These are phyloP conservation scores for Leishmania braziliensis DNA, from an alignment of 208 protist genomes.

Conservation along the genomic window DNA sequence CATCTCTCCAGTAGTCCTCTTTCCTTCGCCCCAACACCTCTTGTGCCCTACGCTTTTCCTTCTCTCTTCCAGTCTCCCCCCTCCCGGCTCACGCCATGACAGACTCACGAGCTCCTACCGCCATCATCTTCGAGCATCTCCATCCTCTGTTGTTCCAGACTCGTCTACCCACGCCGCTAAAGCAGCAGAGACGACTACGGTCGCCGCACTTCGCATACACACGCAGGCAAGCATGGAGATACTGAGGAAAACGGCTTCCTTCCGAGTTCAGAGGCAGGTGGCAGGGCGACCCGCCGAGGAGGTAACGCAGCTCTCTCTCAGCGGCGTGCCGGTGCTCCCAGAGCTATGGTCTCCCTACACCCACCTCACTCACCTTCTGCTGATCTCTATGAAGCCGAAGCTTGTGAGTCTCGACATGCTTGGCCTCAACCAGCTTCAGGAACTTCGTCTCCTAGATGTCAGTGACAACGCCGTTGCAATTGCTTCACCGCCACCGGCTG, in stretches of 20 bases:
- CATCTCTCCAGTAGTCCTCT: neutral
- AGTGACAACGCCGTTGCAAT: slow-evolving; percentile 82
- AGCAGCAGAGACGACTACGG: neutral
- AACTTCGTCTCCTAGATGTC: slow-evolving; percentile 74
- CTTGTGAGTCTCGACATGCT: slow-evolving; percentile 40
- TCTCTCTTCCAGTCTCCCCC: neutral
- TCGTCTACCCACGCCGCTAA: neutral
- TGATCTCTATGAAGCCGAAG: slow-evolving; percentile 71
- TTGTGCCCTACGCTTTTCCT: neutral
- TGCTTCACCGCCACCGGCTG: slow-evolving; percentile 19
- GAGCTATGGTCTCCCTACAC: slow-evolving; percentile 55
- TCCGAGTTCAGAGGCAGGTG: slow-evolving; percentile 76
- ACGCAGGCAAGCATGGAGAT: slow-evolving; percentile 54
- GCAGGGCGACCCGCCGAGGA: slow-evolving; percentile 45
- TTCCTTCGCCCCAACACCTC: neutral
- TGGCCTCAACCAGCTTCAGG: slow-evolving; percentile 30
- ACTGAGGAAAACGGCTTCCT: slow-evolving; percentile 62
- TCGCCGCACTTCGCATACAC: neutral
- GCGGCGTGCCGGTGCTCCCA: slow-evolving; percentile 51
- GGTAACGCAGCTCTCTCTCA: slow-evolving; percentile 67
- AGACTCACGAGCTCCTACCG: neutral
- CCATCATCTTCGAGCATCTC: neutral
- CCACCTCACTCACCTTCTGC: slow-evolving; percentile 56
- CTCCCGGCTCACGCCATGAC: neutral
- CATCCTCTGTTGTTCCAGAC: neutral